Evolutionary conservation across 768 basidiomycete genomes (phyloP).

Genomic region (Rhodosporidiobolus odoratus): DNA sequence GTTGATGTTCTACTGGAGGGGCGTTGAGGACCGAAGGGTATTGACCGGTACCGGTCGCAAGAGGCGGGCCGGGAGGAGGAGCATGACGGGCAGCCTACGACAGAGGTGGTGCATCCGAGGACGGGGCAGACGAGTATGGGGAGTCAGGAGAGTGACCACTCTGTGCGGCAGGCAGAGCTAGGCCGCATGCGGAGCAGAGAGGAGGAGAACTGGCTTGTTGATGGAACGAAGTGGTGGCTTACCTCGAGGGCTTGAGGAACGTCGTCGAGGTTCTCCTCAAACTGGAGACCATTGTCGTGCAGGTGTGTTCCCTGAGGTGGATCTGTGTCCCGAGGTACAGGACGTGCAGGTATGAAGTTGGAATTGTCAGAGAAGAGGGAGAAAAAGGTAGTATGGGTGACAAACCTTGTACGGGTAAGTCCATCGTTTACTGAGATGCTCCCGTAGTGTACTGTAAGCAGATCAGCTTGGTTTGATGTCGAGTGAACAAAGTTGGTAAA

Average conservation of each 20-base stretch:
- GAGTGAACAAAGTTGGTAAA: no score
- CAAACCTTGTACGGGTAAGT: conserved; percentile 4
- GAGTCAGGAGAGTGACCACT: background rate
- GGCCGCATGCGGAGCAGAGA: background rate
- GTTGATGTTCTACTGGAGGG: background rate
- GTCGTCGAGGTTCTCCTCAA: conserved; percentile 30
- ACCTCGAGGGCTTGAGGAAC: conserved; percentile 12
- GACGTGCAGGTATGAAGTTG: background rate
- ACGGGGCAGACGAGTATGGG: background rate
- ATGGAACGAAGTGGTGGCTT: background rate
- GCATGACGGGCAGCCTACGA: background rate
- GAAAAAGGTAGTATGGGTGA: background rate
- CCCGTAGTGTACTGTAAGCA: no score
- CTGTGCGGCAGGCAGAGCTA: background rate
- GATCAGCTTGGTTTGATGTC: no score
- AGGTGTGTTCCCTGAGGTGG: background rate
- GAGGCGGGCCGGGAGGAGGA: background rate
- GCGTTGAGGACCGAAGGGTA: conserved; percentile 18
- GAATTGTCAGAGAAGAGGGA: background rate
- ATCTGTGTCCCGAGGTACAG: background rate
- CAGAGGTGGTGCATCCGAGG: background rate
- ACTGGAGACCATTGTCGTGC: conserved; percentile 12
- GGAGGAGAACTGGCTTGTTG: background rate
- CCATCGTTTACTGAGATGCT: background rate
- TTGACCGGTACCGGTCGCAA: no score